phyloP scores from a whole-genome alignment of 2,329 filamentous ascomycete species.

The Bisporella sp. region DNA sequence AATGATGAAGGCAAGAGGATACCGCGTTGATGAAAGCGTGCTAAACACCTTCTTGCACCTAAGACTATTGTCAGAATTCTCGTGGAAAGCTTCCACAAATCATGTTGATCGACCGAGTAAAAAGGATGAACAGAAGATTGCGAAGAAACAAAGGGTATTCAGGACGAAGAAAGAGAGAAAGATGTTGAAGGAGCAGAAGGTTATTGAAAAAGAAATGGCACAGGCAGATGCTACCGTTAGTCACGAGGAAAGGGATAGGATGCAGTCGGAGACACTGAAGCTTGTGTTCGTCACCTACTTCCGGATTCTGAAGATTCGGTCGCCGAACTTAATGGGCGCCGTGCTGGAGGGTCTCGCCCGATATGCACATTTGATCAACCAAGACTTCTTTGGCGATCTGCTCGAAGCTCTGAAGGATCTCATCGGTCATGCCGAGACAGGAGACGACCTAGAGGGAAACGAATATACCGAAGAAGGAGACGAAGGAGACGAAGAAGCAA shows the following conservation, averaged over 20 bases:
- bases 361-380: slow-evolving; percentile 95
- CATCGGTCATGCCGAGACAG: slow-evolving; percentile 65
- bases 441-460: slow-evolving; percentile 37
- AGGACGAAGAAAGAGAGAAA: slow-evolving; percentile 86
- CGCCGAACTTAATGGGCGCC: slow-evolving; percentile 86
- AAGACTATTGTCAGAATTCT: slow-evolving; percentile 81
- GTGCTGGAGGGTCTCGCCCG: slow-evolving; percentile 90
- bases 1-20: slow-evolving; percentile 90
- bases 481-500: slow-evolving; percentile 43
- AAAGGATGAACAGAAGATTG: slow-evolving; percentile 45
- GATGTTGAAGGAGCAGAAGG: slow-evolving; percentile 74
- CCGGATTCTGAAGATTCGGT: slow-evolving; percentile 78
- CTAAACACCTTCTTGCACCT: slow-evolving; percentile 88
- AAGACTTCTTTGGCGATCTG: slow-evolving; percentile 96
- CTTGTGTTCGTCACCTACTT: slow-evolving; percentile 95
- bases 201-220: slow-evolving; percentile 85
- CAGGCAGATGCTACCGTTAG: slow-evolving; percentile 86
- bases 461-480: slow-evolving; percentile 27
- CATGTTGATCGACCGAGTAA: slow-evolving; percentile 54
- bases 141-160: slow-evolving; percentile 74
- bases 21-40: slow-evolving; percentile 74
- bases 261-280: slow-evolving; percentile 94
- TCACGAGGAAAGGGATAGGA: slow-evolving; percentile 86
- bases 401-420: slow-evolving; percentile 92
- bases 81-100: slow-evolving; percentile 74